These are phyloP conservation scores for Cystobasidium sp. DNA, from an alignment of 1,284 basidiomycete species.

Conservation along the genomic window DNA sequence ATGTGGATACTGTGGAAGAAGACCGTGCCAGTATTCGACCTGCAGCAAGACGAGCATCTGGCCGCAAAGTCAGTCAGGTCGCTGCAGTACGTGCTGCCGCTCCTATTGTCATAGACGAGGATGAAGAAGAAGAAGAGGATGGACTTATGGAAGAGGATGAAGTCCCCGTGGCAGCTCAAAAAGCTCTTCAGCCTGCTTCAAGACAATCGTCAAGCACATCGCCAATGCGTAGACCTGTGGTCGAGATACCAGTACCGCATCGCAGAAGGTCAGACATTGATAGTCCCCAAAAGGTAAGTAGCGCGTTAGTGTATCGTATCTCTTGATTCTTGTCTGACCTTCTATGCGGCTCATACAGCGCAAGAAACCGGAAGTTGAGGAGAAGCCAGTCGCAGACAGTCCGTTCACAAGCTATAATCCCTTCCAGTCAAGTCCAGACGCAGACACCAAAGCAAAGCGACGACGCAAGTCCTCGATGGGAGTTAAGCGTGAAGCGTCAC, in stretches of 20 bases:
- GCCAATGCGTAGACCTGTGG: neutral
- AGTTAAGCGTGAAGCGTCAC: neutral
- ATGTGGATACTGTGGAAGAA: constrained; percentile 10
- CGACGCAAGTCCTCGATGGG: constrained; percentile 47
- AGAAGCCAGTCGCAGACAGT: constrained; percentile 48
- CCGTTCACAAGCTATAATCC: constrained; percentile 63
- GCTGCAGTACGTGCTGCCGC: neutral
- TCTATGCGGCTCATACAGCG: constrained; percentile 13
- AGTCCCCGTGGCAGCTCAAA: neutral
- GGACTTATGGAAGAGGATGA: constrained; percentile 10
- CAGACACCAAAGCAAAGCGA: constrained; percentile 54
- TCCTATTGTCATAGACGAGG: constrained; percentile 8
- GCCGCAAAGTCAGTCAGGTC: constrained; percentile 5
- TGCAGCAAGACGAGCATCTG: neutral
- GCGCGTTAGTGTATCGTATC: neutral
- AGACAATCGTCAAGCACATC: neutral
- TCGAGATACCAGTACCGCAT: constrained; percentile 6
- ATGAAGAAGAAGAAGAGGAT: constrained; percentile 29
- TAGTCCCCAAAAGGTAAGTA: constrained; percentile 18
- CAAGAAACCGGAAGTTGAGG: constrained; percentile 44
- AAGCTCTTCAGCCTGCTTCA: neutral
- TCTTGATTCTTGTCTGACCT: neutral
- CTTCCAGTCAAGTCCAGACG: constrained; percentile 61
- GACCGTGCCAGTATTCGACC: neutral
- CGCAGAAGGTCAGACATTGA: constrained; percentile 9